Base-by-base conservation (phyloP, 257 asterid species). In the Nicotiana noctiflora region DNA sequence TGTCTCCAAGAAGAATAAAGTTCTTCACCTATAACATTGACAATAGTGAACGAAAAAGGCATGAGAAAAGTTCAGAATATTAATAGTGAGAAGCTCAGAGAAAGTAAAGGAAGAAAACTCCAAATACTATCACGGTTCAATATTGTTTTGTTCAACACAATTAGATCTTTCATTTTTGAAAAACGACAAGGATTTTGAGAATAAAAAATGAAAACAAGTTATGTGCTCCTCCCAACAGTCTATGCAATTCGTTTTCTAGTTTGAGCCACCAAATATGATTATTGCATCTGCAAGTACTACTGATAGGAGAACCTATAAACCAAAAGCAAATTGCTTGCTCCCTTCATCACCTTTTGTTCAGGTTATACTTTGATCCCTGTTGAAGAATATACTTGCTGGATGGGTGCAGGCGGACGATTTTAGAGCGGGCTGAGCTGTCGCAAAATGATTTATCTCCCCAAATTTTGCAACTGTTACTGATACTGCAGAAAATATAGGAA, bases 1-100 rank as follows among this genome's bases (percentile, higher is more conserved):
- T 86, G 86, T 96, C 99, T 14, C 98, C 99, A 67, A 96, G 90
- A 86, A 96, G 98, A 88, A 96, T 91, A 79, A 93, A 96, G 83
- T 93, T 92, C 86, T 94, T 96, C 80, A 95, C 99, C 98, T 95
- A 78, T 53, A 64, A 83, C 66, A 81, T 62, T 23, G 3, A 46
- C 60, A 49, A 23, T 34, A 72, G 46, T 72, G 60, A 72, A 72
- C 21, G 40, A 46, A 49, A 62, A 72, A 72, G 34, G 59, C 18
- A 70, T 13, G 57, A 15, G 23, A 68, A 37, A 40, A 52, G 57
- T 46, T 72, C 78, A 72, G 61, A 72, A 72, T 49, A 72, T 72
- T 14, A 40, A 40, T 72, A 23, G 37, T 72, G 60, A 46, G 40
- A 49, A 72, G 37, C 77, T 46, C 3, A 49, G 40, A 59, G 23